Evolutionary conservation across 2,329 filamentous ascomycete species (phyloP).

Genomic region (Diaporthe amygdali): DNA sequence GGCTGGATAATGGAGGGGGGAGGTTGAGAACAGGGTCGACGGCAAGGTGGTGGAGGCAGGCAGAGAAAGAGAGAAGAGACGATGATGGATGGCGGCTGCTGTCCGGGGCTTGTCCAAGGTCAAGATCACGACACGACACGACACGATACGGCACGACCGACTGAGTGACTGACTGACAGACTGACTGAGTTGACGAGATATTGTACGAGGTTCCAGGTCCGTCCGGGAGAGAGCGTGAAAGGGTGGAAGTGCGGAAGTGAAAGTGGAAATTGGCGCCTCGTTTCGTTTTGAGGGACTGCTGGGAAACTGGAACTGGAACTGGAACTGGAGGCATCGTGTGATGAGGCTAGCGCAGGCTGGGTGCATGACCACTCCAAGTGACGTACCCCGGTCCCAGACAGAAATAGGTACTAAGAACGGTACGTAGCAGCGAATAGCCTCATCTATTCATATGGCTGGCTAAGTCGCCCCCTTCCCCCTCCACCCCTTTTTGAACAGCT

Average conservation of each 20-base stretch:
- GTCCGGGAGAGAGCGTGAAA: slow-evolving; percentile 14
- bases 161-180: neutral
- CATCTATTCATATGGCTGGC: slow-evolving; percentile 4
- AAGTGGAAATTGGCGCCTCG: slow-evolving; percentile 26
- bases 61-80: slow-evolving; percentile 10
- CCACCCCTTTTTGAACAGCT: neutral
- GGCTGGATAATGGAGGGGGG: neutral
- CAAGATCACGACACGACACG: slow-evolving; percentile 13
- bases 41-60: slow-evolving; percentile 14
- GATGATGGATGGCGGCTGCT: neutral
- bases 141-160: slow-evolving; percentile 15
- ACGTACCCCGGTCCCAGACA: slow-evolving; percentile 20
- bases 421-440: slow-evolving; percentile 18
- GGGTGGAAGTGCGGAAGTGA: neutral
- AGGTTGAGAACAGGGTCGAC: slow-evolving; percentile 5
- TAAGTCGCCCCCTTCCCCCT: neutral
- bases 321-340: slow-evolving; percentile 17
- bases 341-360: slow-evolving; percentile 21
- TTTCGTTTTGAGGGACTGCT: slow-evolving; percentile 26
- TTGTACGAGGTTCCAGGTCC: slow-evolving; percentile 1
- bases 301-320: neutral
- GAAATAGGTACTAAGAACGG: slow-evolving; percentile 9
- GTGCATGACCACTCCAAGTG: slow-evolving; percentile 20
- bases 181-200: slow-evolving; percentile 15
- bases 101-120: slow-evolving; percentile 10